These are phyloP conservation scores for Pluteus cervinus DNA, from an alignment of 768 basidiomycete species.

Conservation along the genomic window DNA sequence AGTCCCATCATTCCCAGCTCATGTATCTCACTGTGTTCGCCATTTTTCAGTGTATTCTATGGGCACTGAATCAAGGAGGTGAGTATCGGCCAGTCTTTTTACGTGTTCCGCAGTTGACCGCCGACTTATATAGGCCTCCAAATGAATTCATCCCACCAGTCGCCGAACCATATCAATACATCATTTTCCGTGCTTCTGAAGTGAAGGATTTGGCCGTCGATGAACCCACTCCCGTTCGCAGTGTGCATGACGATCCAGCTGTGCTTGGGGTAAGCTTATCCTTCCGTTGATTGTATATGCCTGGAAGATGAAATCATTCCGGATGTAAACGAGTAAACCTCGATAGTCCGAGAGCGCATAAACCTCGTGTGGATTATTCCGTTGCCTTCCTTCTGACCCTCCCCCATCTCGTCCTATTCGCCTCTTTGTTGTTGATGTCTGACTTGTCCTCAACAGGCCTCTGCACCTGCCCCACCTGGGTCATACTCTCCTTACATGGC, in stretches of 20 bases:
- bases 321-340: constrained; percentile 25
- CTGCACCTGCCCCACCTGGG: constrained; percentile 33
- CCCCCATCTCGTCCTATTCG: constrained; percentile 4
- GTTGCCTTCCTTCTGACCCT: constrained; percentile 57
- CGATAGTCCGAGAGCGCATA: constrained; percentile 31
- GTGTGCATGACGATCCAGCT: constrained; percentile 79
- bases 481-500: constrained; percentile 10
- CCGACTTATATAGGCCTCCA: constrained; percentile 42
- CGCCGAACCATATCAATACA: constrained; percentile 80
- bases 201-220: constrained; percentile 88
- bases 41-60: constrained; percentile 63
- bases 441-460: constrained; percentile 30
- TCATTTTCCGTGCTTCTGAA: constrained; percentile 87
- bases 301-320: constrained; percentile 21
- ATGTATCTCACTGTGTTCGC: not conserved
- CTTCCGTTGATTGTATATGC: constrained; percentile 12
- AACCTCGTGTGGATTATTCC: constrained; percentile 45
- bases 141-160: constrained; percentile 79
- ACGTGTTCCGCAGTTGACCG: constrained; percentile 18
- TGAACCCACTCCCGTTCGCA: constrained; percentile 51
- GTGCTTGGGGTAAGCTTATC: constrained; percentile 61
- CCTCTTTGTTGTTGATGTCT: not conserved
- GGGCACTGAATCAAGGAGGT: constrained; percentile 85
- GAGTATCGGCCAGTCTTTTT: constrained; percentile 30
- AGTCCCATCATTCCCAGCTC: not conserved